These are phyloP conservation scores for Fraxinus baroniana DNA, from an alignment of 305 asterid genomes.

Conservation along the genomic window DNA sequence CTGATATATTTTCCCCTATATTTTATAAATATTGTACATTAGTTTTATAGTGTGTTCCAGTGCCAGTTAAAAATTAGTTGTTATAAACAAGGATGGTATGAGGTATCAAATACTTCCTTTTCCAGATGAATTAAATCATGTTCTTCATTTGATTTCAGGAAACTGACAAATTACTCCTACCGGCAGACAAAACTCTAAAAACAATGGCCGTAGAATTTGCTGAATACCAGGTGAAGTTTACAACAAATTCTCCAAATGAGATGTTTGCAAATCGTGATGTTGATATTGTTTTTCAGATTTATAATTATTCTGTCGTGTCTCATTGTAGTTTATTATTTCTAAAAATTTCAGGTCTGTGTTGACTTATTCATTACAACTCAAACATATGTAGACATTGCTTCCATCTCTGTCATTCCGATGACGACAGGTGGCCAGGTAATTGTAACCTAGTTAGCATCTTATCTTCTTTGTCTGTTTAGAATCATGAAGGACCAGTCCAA, in stretches of 20 bases:
- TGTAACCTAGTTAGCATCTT: constrained; percentile 15
- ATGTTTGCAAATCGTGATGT: constrained; percentile 1
- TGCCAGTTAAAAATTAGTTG: neutral
- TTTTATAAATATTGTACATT: neutral
- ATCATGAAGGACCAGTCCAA: constrained; percentile 4
- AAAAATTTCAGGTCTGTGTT: constrained; percentile 68
- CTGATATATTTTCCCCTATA: neutral
- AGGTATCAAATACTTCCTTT: neutral
- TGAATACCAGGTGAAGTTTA: constrained; percentile 69
- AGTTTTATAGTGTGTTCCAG: neutral
- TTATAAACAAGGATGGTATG: neutral
- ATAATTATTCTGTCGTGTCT: neutral
- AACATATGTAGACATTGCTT: constrained; percentile 78
- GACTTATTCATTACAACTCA: constrained; percentile 86
- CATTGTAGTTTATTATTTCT: constrained; percentile 24
- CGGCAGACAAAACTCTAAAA: constrained; percentile 69
- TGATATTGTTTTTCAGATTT: constrained; percentile 2
- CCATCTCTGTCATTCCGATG: constrained; percentile 77
- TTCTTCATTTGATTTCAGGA: constrained; percentile 53
- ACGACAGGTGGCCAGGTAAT: constrained; percentile 90
- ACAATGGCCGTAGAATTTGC: constrained; percentile 87
- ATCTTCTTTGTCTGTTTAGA: neutral
- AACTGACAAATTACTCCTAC: constrained; percentile 82
- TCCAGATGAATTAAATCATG: neutral
- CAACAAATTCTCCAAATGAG: constrained; percentile 1